phyloP scores from a whole-genome alignment of 495 filamentous ascomycete species.

The Apodospora peruviana region DNA sequence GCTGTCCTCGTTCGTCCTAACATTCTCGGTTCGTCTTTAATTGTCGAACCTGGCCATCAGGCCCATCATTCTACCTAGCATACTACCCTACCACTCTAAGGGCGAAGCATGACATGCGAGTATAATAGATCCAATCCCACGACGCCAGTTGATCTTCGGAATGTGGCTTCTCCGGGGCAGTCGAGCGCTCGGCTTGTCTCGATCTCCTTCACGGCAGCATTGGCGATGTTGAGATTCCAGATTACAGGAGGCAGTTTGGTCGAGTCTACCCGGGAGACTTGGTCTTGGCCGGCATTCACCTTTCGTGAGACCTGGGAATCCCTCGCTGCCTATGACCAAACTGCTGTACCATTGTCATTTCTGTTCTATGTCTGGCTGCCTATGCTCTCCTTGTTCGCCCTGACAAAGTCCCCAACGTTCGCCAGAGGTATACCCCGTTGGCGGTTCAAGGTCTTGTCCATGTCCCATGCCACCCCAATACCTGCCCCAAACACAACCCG shows the following conservation, averaged over 20 bases:
- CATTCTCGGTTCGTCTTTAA: too few species aligned
- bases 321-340: too few species aligned
- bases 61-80: too few species aligned
- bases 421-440: slow-evolving; percentile 41
- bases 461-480: slow-evolving; percentile 53
- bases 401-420: too few species aligned
- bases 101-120: too few species aligned
- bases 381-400: not conserved
- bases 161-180: not conserved
- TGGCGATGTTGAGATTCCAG: not conserved
- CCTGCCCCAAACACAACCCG: slow-evolving; percentile 54
- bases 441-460: slow-evolving; percentile 42
- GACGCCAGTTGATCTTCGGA: not conserved
- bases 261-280: not conserved
- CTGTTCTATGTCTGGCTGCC: too few species aligned
- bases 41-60: too few species aligned
- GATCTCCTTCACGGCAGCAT: not conserved
- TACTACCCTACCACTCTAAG: too few species aligned
- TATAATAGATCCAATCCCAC: too few species aligned
- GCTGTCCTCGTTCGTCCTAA: too few species aligned
- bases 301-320: not conserved
- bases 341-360: too few species aligned
- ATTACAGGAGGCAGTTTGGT: not conserved
- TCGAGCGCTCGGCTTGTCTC: too few species aligned
- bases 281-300: not conserved